These are phyloP conservation scores for Phytopythium kandeliae DNA, from an alignment of 352 stramenopile species.

Conservation along the genomic window DNA sequence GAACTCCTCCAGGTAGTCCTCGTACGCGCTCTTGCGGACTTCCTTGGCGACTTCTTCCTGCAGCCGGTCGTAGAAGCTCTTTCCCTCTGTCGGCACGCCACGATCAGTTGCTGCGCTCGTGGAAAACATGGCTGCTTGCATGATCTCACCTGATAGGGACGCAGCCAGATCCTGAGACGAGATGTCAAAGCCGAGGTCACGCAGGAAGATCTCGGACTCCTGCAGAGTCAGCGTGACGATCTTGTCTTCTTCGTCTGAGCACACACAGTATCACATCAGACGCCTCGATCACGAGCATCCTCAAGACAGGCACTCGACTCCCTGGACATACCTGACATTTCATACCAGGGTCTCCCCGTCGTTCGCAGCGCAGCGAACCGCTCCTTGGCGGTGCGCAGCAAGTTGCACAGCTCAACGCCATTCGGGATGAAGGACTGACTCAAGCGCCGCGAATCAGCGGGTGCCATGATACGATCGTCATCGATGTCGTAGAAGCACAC, in stretches of 20 bases:
- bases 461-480: constrained; percentile 36
- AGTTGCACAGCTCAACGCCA: constrained; percentile 45
- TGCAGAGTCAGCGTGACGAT: constrained; percentile 70
- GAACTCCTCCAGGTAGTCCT: constrained; percentile 75
- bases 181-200: constrained; percentile 64
- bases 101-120: background rate
- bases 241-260: constrained; percentile 57
- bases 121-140: background rate
- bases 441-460: constrained; percentile 38
- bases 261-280: background rate
- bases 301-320: background rate
- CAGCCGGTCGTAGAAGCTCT: constrained; percentile 69
- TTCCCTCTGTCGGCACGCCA: constrained; percentile 13
- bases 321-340: constrained; percentile 39
- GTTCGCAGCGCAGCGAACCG: constrained; percentile 36
- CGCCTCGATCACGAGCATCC: background rate
- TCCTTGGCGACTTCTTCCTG: constrained; percentile 72
- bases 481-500: constrained; percentile 86
- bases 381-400: constrained; percentile 50
- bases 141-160: constrained; percentile 28
- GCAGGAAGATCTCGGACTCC: constrained; percentile 64
- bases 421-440: constrained; percentile 46
- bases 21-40: constrained; percentile 61
- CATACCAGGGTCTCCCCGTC: constrained; percentile 61
- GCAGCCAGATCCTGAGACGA: constrained; percentile 48